A percentile compares a stretch with the other conserved stretches of the same genome.
Conservation (phyloP, 805 yeast genomes). For the Yarrowia sp. region DNA sequence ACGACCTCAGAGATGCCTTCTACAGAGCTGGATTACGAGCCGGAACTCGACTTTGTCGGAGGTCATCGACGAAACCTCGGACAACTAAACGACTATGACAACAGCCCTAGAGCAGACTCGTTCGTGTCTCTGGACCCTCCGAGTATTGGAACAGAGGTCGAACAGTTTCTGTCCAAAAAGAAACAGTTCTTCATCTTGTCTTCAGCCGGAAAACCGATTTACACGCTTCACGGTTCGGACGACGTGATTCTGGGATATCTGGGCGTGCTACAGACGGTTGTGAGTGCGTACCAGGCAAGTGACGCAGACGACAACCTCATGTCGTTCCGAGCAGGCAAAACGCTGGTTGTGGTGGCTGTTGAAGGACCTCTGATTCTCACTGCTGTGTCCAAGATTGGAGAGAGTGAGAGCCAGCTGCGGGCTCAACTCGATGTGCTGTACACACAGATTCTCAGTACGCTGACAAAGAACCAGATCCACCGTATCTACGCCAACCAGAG, state of each 20-base stretch:
- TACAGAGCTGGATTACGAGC: constrained; percentile 5
- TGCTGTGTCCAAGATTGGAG: constrained; percentile 50
- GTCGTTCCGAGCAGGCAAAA: constrained; percentile 52
- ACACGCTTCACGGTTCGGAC: constrained; percentile 71
- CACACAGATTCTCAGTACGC: constrained; percentile 73
- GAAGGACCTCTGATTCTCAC: constrained; percentile 70
- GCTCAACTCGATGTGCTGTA: constrained; percentile 71
- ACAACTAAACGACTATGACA: constrained; percentile 1
- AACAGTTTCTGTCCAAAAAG: constrained; percentile 40
- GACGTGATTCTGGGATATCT: constrained; percentile 64
- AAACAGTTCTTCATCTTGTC: constrained; percentile 81
- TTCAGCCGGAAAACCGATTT: constrained; percentile 85
- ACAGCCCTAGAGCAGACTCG: neutral
- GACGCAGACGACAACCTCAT: constrained; percentile 31
- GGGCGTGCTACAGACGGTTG: constrained; percentile 78
- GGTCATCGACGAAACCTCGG: constrained; percentile 10
- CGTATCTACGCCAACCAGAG: constrained; percentile 67
- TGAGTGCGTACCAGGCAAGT: constrained; percentile 58
- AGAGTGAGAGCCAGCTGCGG: constrained; percentile 44
- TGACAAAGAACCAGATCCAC: constrained; percentile 75
- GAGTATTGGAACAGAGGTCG: constrained; percentile 28
- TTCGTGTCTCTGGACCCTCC: constrained; percentile 20
- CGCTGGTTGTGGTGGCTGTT: constrained; percentile 57
- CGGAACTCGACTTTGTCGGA: constrained; percentile 20
- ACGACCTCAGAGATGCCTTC: constrained; percentile 4